Conservation (phyloP, 2,329 filamentous ascomycete species). For the Plenodomus lindquistii region DNA sequence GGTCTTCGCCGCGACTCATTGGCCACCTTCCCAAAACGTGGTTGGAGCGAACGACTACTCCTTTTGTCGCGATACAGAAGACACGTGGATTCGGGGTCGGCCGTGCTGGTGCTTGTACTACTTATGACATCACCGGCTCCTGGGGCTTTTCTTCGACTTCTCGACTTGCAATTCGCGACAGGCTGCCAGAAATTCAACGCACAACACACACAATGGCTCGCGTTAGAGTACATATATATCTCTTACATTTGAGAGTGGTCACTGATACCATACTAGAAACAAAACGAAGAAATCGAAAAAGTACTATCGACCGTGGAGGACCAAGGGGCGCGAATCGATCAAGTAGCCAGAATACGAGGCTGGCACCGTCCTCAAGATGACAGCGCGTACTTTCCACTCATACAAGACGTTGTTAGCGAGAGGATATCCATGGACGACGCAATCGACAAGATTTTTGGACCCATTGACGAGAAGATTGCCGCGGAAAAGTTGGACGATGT, state of each 20-base stretch:
- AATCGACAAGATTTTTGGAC: slow-evolving; percentile 19
- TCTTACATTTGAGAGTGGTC: too few species aligned
- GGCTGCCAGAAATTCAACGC: not conserved
- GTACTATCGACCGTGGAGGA: slow-evolving; percentile 17
- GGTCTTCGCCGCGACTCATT: not conserved
- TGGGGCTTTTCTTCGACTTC: not conserved
- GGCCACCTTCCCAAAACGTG: not conserved
- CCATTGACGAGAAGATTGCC: slow-evolving; percentile 33
- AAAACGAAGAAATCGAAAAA: slow-evolving; percentile 22
- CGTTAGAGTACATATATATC: not conserved
- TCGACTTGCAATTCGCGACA: not conserved
- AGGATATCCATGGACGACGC: slow-evolving; percentile 16
- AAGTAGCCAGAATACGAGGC: slow-evolving; percentile 32
- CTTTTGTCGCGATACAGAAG: not conserved
- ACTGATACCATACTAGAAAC: slow-evolving; percentile 16
- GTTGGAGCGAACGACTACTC: not conserved
- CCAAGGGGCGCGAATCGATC: slow-evolving; percentile 30
- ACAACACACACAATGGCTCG: not conserved
- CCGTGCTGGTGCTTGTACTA: not conserved
- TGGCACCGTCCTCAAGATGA: slow-evolving; percentile 34
- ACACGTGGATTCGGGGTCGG: slow-evolving; percentile 1
- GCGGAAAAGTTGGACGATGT: slow-evolving; percentile 20
- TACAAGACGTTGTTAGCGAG: slow-evolving; percentile 30
- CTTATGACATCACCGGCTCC: not conserved
- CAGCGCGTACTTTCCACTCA: slow-evolving; percentile 23